These are phyloP conservation scores for Ajuga reptans DNA, from an alignment of 305 asterid species.

Conservation along the genomic window DNA sequence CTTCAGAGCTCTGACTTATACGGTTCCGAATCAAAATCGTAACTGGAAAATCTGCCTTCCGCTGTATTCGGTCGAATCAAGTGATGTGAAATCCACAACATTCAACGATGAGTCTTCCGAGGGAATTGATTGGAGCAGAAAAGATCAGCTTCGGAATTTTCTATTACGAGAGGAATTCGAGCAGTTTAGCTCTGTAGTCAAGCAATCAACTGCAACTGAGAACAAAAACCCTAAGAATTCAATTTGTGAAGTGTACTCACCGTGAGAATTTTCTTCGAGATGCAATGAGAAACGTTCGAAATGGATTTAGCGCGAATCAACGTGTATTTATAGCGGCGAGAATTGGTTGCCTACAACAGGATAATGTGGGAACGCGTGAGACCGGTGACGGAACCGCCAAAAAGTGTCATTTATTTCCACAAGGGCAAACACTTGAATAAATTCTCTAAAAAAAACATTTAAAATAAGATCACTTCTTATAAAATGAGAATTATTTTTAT, in stretches of 20 bases:
- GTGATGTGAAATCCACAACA: constrained; percentile 9
- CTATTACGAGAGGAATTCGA: background rate
- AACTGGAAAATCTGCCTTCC: background rate
- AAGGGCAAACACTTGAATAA: no score
- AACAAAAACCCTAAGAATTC: constrained; percentile 6
- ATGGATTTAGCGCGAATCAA: constrained; percentile 27
- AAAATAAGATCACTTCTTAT: no score
- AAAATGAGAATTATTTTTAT: no score
- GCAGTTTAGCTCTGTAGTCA: constrained; percentile 16
- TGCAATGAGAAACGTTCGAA: constrained; percentile 15
- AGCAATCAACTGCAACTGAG: background rate
- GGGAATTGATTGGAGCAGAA: constrained; percentile 9
- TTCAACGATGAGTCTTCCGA: constrained; percentile 12
- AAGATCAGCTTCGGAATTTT: background rate
- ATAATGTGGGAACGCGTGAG: background rate
- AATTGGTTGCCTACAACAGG: background rate
- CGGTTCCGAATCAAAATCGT: background rate
- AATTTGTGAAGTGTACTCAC: background rate
- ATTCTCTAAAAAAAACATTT: no score
- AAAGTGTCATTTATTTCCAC: no score
- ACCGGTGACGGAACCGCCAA: background rate
- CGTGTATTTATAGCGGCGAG: constrained; percentile 24
- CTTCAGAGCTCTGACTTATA: constrained; percentile 10
- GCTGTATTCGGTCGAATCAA: background rate
- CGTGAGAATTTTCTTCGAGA: constrained; percentile 16